Evolutionary conservation across 1,284 basidiomycete species (phyloP), one percentile per base, ranked within the genome.

Genomic region (Malassezia furfur): DNA sequence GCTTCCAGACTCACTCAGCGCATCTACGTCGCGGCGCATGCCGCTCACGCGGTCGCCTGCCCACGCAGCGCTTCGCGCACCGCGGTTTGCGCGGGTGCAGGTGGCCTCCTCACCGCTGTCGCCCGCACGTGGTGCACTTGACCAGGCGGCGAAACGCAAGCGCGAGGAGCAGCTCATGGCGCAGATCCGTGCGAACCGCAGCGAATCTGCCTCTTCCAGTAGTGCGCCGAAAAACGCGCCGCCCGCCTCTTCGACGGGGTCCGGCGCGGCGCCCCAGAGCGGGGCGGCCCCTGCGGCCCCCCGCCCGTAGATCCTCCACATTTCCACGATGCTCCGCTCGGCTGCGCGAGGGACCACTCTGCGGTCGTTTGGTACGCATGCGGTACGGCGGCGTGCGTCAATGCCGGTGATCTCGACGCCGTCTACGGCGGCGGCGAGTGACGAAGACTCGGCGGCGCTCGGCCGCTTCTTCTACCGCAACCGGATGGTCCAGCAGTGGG

Each of bases 381-480:
- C 47, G n/a, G 47, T 21, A 17, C 35, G 14, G n/a, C 30, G 10
- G 15, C n/a, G 30, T 14, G 17, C 15, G 8, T 40, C 38, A 10
- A 43, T n/a, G 11, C 22, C 40, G 17, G 14, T 4, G 1, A 45
- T 56, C 17, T 46, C 55, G n/a, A 37, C 48, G 28, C 55, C 55
- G 2, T 57, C 55, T 7, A 57, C 55, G 15, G 55, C 55, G 3
- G 25, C 50, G 9, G 50, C 50, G 21, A 48, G 38, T 35, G 48
- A 52, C 10, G 50, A 52, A 17, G 55, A 57, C 35, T 32, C 50
- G 12, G 55, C 48, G 9, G 55, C 50, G 25, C 65, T 72, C 3
- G 69, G 70, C 5, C 59, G 72, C 0, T 85, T 87, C 65, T 91
- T 91, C 72, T 91, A 91, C 70, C 85, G 87, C 65, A 91, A 90